Base-by-base conservation (phyloP, 2,329 filamentous ascomycete species). In the Biscogniauxia marginata region DNA sequence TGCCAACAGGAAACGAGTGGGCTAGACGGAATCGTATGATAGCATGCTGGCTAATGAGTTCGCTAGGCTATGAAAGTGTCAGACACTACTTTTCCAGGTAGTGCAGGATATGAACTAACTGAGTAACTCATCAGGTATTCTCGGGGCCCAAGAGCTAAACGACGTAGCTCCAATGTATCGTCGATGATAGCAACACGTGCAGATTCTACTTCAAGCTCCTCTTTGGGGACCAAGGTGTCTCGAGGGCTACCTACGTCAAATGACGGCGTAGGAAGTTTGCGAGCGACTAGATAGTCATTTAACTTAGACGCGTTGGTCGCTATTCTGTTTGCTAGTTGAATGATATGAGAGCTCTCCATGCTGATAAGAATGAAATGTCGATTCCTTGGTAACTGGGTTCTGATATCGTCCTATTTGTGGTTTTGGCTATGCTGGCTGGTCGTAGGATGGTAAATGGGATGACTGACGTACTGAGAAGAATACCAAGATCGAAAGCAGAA, bases 31-130 rank as follows among this genome's bases (percentile, higher is more conserved):
- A 68, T 0, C 63, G 60, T 1, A 54, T 55, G 25, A 65, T 67
- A 9, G 60, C 66, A 58, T 67, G 65, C 48, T 67, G 63, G 54
- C 59, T 63, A 11, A 69, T 49, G 2, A 69, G 54, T 45, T 64
- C 62, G 48, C 67, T 52, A 21, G 64, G 62, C 63, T 64, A 16
- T 45, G 22, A 43, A 8, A 19, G 16, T n/a, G n/a, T n/a, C n/a
- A n/a, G n/a, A n/a, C n/a, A n/a, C n/a, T n/a, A 50, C n/a, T 24
- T 7, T 13, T 6, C 49, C n/a, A 16, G 23, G 19, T 1, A 50
- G 24, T 21, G 7, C 21, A 43, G 1, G 16, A n/a, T n/a, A n/a
- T 30, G 18, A 43, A 49, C 45, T 55, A 21, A 53, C 58, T 2
- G 44, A 25, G 24, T 57, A 61, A 48, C 63, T 66, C 57, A 65